These are phyloP conservation scores for Stephanodiscus minutulus DNA, from an alignment of 108 stramenopile genomes.

Conservation along the genomic window DNA sequence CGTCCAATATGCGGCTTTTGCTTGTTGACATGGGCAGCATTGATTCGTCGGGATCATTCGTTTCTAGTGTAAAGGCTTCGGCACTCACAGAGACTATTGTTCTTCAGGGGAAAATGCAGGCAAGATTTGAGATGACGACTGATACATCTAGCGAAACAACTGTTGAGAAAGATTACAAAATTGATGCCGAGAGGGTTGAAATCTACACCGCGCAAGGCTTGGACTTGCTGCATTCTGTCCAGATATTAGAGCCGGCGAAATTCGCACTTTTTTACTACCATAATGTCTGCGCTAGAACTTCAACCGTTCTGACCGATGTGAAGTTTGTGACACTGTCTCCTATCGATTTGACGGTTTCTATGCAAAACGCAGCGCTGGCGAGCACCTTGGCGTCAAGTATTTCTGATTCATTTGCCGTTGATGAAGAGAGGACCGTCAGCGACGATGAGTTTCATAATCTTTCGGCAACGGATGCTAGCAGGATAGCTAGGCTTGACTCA, in stretches of 20 bases:
- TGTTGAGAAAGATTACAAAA: conserved; percentile 56
- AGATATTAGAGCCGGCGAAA: conserved; percentile 74
- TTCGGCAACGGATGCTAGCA: conserved; percentile 49
- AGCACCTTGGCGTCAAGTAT: conserved; percentile 68
- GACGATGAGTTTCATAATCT: conserved; percentile 39
- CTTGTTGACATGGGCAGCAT: conserved; percentile 50
- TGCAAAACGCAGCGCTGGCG: conserved; percentile 82
- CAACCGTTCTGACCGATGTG: conserved; percentile 50
- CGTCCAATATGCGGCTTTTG: conserved; percentile 45
- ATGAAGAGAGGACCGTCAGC: conserved; percentile 4
- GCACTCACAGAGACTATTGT: conserved; percentile 68
- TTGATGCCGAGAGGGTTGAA: conserved; percentile 66
- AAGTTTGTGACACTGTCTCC: conserved; percentile 68
- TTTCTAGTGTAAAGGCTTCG: conserved; percentile 21
- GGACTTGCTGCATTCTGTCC: conserved; percentile 67
- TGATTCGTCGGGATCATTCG: conserved; percentile 30
- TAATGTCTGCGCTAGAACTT: conserved; percentile 23
- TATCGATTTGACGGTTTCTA: conserved; percentile 70
- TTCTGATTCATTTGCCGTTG: conserved; percentile 45
- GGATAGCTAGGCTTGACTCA: conserved; percentile 60
- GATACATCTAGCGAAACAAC: conserved; percentile 32
- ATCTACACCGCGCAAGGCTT: conserved; percentile 80
- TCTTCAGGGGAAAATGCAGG: conserved; percentile 66
- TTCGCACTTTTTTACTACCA: conserved; percentile 63
- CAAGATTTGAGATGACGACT: conserved; percentile 37